Base-by-base conservation (phyloP, 768 basidiomycete genomes). In the Boletellus emodensis region DNA sequence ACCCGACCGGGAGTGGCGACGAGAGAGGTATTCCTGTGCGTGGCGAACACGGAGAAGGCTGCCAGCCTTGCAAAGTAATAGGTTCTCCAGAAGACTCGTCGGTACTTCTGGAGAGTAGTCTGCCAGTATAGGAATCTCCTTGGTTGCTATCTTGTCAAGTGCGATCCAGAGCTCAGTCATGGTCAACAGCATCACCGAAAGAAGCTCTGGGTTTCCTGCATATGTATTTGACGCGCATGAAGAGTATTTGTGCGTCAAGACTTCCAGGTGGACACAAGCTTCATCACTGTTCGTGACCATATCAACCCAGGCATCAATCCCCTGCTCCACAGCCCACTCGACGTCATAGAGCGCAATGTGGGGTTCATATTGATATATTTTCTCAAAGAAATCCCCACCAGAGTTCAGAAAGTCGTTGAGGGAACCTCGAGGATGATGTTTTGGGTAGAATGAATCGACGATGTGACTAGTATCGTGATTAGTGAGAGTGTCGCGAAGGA, bases 51-150 rank as follows among this genome's bases (percentile, higher is more conserved):
- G 63, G 12, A 47, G 50, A 24, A 77, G 48, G 8, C 53, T 48
- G 22, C 56, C 46, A 6, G 60, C 46, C 47, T 64, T 65, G 17
- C 63, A 68, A 3, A 81, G 63, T 9, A 81, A 61, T 24, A 82
- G 65, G 0, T 68, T 52, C 26, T 76, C 65, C 18, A 80, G 55
- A 26, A 77, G 58, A 4, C 38, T 44, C 3, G 49, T 28, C 0
- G 75, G 67, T 0, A 81, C 58, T 46, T 77, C 79, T 0, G 79
- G 78, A 13, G 76, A 73, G 46, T 77, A 80, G 3, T 72, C 59
- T 22, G 32, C 32, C 7, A 44, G 43, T 7, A 44, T 44, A 18
- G 32, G 32, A 18, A 44, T 33, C 17, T 44, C 32, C 43, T 34
- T 9, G 17, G 34, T 6, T 14, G 15, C 43, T 14, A 33, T 33